A percentile compares a stretch with the other conserved stretches of the same genome.
Conservation (phyloP, 2,329 filamentous ascomycete genomes). For the Xylariaceae sp. region DNA sequence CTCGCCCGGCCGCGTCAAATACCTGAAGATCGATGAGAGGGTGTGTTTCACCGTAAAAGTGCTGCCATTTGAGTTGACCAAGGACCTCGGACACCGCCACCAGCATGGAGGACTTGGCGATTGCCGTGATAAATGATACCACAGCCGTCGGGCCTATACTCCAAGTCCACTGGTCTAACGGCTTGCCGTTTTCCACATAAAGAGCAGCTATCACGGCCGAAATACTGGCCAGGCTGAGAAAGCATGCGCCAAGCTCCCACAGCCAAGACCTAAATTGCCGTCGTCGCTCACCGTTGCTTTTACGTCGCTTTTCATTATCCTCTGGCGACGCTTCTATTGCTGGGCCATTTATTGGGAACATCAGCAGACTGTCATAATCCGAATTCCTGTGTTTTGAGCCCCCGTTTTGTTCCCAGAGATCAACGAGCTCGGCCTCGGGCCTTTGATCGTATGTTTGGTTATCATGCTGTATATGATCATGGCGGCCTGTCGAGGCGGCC, state of each 20-base stretch:
- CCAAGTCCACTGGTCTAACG: conserved; percentile 13
- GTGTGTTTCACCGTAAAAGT: conserved; percentile 5
- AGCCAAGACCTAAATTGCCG: neutral
- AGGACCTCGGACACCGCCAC: conserved; percentile 12
- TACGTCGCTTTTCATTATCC: neutral
- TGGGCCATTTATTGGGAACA: neutral
- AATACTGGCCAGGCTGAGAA: neutral
- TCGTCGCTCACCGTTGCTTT: neutral
- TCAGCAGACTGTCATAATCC: neutral
- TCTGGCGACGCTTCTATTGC: neutral
- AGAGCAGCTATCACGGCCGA: conserved; percentile 10
- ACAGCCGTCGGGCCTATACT: conserved; percentile 16
- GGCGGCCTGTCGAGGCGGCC: too few relatives aligned
- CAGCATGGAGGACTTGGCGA: conserved; percentile 17
- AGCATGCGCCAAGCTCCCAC: conserved; percentile 2
- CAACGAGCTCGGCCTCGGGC: too few relatives aligned
- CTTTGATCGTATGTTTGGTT: too few relatives aligned
- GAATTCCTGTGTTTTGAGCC: neutral
- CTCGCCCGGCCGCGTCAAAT: conserved; percentile 11
- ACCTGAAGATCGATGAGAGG: conserved; percentile 7
- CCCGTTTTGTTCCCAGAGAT: too few relatives aligned
- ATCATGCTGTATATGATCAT: too few relatives aligned
- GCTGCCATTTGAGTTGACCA: conserved; percentile 17
- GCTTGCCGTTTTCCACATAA: conserved; percentile 11
- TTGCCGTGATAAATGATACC: conserved; percentile 15